Conservation (phyloP, 1,284 basidiomycete genomes). For the Laetiporus sulphureus region DNA sequence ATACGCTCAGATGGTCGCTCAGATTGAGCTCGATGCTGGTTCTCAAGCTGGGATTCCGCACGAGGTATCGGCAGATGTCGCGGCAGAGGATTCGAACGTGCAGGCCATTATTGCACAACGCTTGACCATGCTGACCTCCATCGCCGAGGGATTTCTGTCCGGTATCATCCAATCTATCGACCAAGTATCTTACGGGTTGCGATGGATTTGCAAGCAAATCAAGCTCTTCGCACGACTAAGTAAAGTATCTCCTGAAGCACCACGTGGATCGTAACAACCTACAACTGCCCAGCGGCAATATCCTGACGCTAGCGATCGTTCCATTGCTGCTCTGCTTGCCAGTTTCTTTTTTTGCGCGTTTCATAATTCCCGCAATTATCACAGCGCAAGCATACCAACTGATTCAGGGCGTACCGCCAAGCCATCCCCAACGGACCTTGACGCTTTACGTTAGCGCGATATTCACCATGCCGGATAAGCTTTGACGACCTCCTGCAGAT, state of each 20-base stretch:
- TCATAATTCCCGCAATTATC: not conserved
- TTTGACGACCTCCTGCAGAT: conserved; percentile 1
- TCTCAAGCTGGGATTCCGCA: conserved; percentile 87
- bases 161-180: conserved; percentile 99
- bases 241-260: conserved; percentile 4
- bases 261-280: not conserved
- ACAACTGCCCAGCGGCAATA: not conserved
- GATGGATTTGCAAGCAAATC: conserved; percentile 99
- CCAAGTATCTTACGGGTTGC: conserved; percentile 95
- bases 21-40: conserved; percentile 96
- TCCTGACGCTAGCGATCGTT: not conserved
- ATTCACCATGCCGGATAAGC: not conserved
- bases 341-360: not conserved
- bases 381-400: not conserved
- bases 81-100: conserved; percentile 88
- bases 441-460: not conserved
- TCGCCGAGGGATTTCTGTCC: conserved; percentile 92
- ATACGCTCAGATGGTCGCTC: conserved; percentile 97
- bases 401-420: not conserved
- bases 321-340: not conserved
- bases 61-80: conserved; percentile 90
- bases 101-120: conserved; percentile 96
- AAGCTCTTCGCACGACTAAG: conserved; percentile 85
- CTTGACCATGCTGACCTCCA: conserved; percentile 97
- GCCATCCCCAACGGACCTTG: not conserved